Conservation (phyloP, 495 filamentous ascomycete species). For the Penicillium daleae region DNA sequence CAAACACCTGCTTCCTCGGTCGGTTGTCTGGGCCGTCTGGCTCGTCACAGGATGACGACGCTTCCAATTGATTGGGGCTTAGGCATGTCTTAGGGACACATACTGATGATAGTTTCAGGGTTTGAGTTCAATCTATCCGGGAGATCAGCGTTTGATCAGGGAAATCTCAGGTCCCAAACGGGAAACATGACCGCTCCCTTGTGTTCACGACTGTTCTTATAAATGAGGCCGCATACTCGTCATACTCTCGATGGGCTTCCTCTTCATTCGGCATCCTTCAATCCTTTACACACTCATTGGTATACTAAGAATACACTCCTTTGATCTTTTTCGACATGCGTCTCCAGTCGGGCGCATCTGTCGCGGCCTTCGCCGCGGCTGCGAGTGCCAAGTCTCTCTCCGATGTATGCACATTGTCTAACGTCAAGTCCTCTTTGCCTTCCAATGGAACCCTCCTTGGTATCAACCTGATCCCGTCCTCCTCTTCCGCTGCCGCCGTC, state of each 20-base stretch:
- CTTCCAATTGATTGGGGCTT: not conserved
- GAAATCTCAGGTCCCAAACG: not conserved
- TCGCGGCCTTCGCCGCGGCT: constrained; percentile 31
- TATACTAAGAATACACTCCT: not conserved
- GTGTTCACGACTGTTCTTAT: not conserved
- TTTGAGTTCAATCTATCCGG: constrained; percentile 15
- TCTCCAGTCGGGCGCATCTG: constrained; percentile 25
- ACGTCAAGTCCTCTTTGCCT: constrained; percentile 36
- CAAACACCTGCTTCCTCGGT: constrained; percentile 10
- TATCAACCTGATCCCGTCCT: constrained; percentile 34
- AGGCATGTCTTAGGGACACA: not conserved
- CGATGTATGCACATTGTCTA: constrained; percentile 40
- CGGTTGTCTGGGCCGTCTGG: not conserved
- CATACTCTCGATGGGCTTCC: not conserved
- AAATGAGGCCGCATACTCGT: not conserved
- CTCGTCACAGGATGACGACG: constrained; percentile 14
- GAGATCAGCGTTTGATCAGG: constrained; percentile 18
- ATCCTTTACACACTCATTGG: constrained; percentile 6
- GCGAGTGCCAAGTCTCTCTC: constrained; percentile 35
- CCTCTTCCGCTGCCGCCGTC: constrained; percentile 31
- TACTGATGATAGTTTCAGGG: constrained; percentile 12
- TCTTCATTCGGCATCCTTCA: not conserved
- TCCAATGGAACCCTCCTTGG: constrained; percentile 40
- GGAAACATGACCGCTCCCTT: constrained; percentile 9
- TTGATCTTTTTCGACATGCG: constrained; percentile 25